Evolutionary conservation across 2,329 filamentous ascomycete genomes (phyloP).

Genomic region (Claviceps digitariae): DNA sequence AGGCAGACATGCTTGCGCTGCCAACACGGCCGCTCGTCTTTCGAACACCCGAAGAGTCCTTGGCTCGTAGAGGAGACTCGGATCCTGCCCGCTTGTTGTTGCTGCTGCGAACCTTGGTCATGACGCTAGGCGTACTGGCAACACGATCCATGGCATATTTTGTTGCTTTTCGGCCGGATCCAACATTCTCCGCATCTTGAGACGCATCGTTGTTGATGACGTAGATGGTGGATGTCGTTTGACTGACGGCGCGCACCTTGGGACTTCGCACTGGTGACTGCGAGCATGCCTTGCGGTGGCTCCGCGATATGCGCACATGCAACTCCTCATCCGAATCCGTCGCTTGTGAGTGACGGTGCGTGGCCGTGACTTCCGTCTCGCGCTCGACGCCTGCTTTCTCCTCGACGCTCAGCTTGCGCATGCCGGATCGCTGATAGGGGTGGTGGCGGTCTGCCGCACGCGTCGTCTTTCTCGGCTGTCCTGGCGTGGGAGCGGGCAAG

Average conservation of each 20-base stretch:
- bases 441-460: conserved; percentile 63
- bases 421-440: conserved; percentile 49
- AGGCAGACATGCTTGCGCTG: conserved; percentile 34
- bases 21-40: conserved; percentile 55
- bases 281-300: conserved; percentile 49
- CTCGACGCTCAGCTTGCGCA: conserved; percentile 25
- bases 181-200: conserved; percentile 60
- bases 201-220: conserved; percentile 52
- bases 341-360: conserved; percentile 47
- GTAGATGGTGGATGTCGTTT: conserved; percentile 59
- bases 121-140: conserved; percentile 39
- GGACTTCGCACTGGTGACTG: conserved; percentile 47
- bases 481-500: conserved; percentile 85
- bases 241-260: conserved; percentile 58
- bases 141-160: conserved; percentile 42
- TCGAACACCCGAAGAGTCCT: conserved; percentile 41
- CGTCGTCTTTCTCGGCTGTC: conserved; percentile 82
- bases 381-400: conserved; percentile 41
- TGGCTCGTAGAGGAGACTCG: conserved; percentile 36
- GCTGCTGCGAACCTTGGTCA: conserved; percentile 53
- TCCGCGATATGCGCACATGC: conserved; percentile 55
- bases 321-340: conserved; percentile 72
- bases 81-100: conserved; percentile 37
- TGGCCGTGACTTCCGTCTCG: conserved; percentile 47
- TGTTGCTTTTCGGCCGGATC: conserved; percentile 38